Conservation (phyloP, 495 filamentous ascomycete genomes). For the Penicillium diatomitis region DNA sequence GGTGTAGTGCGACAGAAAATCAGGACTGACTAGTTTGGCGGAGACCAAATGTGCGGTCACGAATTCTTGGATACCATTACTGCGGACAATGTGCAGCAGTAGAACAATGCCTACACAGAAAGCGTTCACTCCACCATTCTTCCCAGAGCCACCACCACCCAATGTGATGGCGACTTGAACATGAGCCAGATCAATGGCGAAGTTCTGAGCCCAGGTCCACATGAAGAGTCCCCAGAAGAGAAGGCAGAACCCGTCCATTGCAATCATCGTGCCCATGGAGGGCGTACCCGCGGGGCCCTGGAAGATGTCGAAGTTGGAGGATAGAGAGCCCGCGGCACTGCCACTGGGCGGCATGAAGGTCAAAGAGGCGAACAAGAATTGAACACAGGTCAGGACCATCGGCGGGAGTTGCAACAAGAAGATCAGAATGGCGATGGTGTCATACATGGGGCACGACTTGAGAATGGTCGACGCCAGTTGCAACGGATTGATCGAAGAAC, state of each 20-base stretch:
- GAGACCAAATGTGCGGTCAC: constrained; percentile 37
- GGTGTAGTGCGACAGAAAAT: constrained; percentile 36
- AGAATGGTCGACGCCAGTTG: constrained; percentile 77
- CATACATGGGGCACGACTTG: constrained; percentile 79
- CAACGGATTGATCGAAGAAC: constrained; percentile 54
- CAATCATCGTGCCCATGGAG: constrained; percentile 70
- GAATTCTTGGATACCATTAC: constrained; percentile 46
- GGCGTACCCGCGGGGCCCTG: constrained; percentile 62
- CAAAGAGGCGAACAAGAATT: constrained; percentile 85
- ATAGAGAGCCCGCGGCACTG: constrained; percentile 41
- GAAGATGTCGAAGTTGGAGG: constrained; percentile 63
- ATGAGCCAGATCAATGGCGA: constrained; percentile 89
- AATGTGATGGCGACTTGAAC: constrained; percentile 91
- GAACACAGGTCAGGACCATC: constrained; percentile 79
- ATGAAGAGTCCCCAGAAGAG: constrained; percentile 76
- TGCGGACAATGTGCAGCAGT: constrained; percentile 55
- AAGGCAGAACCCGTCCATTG: constrained; percentile 73
- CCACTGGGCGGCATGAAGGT: constrained; percentile 79
- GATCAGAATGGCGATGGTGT: constrained; percentile 97
- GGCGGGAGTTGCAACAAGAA: constrained; percentile 94
- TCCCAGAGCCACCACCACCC: constrained; percentile 72
- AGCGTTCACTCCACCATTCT: constrained; percentile 60
- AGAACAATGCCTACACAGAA: constrained; percentile 76
- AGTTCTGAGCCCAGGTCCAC: constrained; percentile 79
- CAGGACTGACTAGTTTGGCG: constrained; percentile 36